Evolutionary conservation across 2,329 filamentous ascomycete genomes (phyloP), one percentile per base, ranked within the genome.

Genomic region (Epichloe elymi): DNA sequence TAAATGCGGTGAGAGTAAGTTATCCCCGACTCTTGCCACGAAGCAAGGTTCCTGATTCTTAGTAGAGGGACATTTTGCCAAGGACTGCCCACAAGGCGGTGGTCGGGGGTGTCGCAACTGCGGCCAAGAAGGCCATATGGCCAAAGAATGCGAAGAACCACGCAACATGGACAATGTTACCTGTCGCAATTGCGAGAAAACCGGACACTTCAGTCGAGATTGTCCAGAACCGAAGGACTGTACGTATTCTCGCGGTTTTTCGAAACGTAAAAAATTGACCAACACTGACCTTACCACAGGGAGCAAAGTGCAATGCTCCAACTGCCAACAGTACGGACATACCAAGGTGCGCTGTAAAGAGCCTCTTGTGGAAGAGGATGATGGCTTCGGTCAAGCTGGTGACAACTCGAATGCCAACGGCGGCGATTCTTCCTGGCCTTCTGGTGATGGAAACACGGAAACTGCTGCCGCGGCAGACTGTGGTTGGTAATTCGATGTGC

Each of bases 71-170:
- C 82, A 86, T 58, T 80, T 80, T 58, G 72, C 75, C 36, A 72
- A 72, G 40, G 81, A 85, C 59, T 86, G 82, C 60, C 80, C 83
- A 30, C 70, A 80, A 62, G 80, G 74, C 51, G 76, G 74, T 62
- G 71, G 71, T 56, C 62, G 73, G 61, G 70, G 64, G 30, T 81
- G 78, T 62, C 72, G 73, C 59, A 86, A 85, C 66, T 86, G 83
- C 57, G 80, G 80, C 19, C 64, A 76, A 40, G 76, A 80, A 49
- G 82, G 80, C 5, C 82, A 86, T 55, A 69, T 72, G 42, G 64
- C 70, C 55, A 70, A 68, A 17, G 74, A 79, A 4, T 80, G 78
- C 53, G 64, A 72, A 30, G 67, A 74, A 55, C 68, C 67, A 44
- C 67, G 65, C 41, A 70, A 70, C 60, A 64, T 68, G 57, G 65